Evolutionary conservation across 352 stramenopile species (phyloP), one percentile per base, ranked within the genome.

Genomic region (Plasmopara muralis): DNA sequence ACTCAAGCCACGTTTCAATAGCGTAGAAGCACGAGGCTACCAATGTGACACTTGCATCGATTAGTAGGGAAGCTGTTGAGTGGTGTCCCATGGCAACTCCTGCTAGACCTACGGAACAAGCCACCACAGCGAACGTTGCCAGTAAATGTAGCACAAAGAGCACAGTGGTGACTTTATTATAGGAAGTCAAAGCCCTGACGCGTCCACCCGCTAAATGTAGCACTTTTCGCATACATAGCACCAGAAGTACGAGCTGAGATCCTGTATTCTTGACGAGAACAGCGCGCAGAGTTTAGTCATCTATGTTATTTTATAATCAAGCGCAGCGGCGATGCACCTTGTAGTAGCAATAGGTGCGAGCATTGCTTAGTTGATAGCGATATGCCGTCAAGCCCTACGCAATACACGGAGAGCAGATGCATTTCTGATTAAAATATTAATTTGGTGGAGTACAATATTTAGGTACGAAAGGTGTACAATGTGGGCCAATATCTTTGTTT

Each of bases 211-310:
- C 48, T 10, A 84, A 62, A 15, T 37, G 50, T n/a, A 75, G 33
- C 31, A 83, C 66, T 14, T 68, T 62, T 25, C 35, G 58, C 65
- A 83, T 72, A 25, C 68, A 73, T 10, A 75, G 20, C 5, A 64
- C 37, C 3, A 76, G 41, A 28, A 87, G 64, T 2, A 68, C 14
- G 10, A 76, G 14, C 38, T 76, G 55, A 47, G 68, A 57, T 43
- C 44, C 64, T 87, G 48, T 43, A 53, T 41, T 31, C 3, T 39
- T 5, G 7, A 20, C 10, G 38, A 7, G 16, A 40, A 25, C 2
- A 46, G 20, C 20, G 20, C 20, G 20, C 20, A 25, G 20, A 25
- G 20, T 25, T 25, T 25, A 25, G 20, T 25, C 20, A 25, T 33
- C 34, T n/a, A 39, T 29, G 15, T 8, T 34, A 35, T 33, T n/a